Evolutionary conservation across 192 early-diverging fungal species (phyloP).

Genomic region (Entomortierella lignicola): DNA sequence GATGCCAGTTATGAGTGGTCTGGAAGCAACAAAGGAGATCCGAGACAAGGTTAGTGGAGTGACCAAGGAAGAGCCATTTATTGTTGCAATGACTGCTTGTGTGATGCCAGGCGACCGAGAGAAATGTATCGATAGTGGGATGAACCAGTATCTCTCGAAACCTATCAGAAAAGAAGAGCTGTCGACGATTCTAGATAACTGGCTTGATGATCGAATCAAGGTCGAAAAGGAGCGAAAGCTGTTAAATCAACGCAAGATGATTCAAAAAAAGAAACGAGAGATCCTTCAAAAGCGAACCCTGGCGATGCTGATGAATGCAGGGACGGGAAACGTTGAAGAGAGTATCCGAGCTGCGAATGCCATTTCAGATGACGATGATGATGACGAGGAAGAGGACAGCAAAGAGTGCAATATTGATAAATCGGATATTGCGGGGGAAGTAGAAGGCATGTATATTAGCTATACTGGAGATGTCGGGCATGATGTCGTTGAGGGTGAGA

Average conservation of each 20-base stretch:
- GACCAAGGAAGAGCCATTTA: constrained; percentile 18
- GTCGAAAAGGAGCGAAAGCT: constrained; percentile 9
- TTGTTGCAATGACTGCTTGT: constrained; percentile 48
- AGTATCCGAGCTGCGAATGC: neutral
- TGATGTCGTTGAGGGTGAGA: neutral
- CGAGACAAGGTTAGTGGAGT: constrained; percentile 27
- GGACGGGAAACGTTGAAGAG: neutral
- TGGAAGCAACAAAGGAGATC: constrained; percentile 45
- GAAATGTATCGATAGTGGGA: constrained; percentile 56
- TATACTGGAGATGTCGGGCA: neutral
- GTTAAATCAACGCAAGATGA: constrained; percentile 7
- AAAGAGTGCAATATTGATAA: neutral
- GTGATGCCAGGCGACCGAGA: constrained; percentile 50
- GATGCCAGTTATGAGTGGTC: constrained; percentile 53
- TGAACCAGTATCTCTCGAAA: constrained; percentile 64
- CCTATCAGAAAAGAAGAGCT: constrained; percentile 61
- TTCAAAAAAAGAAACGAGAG: constrained; percentile 36
- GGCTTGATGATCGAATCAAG: constrained; percentile 27
- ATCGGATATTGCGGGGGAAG: neutral
- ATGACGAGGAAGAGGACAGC: neutral
- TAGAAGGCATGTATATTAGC: neutral
- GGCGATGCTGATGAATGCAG: constrained; percentile 10
- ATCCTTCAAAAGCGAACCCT: constrained; percentile 21
- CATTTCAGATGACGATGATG: constrained; percentile 10
- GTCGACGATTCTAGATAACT: constrained; percentile 19